A percentile compares a stretch with the other conserved stretches of the same genome.
These are phyloP conservation scores for Phaseolus coccineus DNA, from an alignment of 331 rosid species.

Conservation along the genomic window DNA sequence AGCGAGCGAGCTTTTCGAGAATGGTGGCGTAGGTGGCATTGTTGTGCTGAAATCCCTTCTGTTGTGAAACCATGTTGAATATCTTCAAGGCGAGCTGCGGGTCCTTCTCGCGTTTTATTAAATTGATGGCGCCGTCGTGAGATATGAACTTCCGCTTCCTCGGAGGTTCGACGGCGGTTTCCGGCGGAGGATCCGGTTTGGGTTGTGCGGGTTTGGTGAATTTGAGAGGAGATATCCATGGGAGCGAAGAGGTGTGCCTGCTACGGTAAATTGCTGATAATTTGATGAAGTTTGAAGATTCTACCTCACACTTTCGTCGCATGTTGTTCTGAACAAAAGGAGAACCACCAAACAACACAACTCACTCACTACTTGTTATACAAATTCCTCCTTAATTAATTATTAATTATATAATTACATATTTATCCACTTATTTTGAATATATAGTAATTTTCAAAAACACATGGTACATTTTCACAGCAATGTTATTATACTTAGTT, in stretches of 20 bases:
- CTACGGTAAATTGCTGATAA: constrained; percentile 29
- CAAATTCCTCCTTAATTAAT: too few relatives aligned
- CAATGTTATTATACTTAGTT: too few relatives aligned
- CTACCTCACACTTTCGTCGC: constrained; percentile 38
- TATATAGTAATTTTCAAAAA: too few relatives aligned
- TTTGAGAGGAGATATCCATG: constrained; percentile 77
- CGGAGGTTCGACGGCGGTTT: constrained; percentile 38
- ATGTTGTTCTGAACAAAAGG: not conserved
- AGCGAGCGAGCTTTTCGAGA: constrained; percentile 76
- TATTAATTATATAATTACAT: too few relatives aligned
- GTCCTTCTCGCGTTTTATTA: constrained; percentile 79
- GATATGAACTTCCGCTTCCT: constrained; percentile 63
- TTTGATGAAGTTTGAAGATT: constrained; percentile 53
- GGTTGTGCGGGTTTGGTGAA: constrained; percentile 50
- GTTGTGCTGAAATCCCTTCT: constrained; percentile 82
- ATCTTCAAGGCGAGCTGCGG: constrained; percentile 81
- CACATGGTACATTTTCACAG: too few relatives aligned
- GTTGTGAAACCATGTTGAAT: constrained; percentile 75
- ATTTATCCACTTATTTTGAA: too few relatives aligned
- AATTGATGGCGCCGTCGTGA: constrained; percentile 66
- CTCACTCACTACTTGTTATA: too few relatives aligned
- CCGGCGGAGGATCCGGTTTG: constrained; percentile 64
- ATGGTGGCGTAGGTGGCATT: constrained; percentile 71
- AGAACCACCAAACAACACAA: too few relatives aligned
- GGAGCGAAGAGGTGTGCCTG: constrained; percentile 48